phyloP scores from a whole-genome alignment of 2,329 filamentous ascomycete genomes.

The Penicillium sp. region DNA sequence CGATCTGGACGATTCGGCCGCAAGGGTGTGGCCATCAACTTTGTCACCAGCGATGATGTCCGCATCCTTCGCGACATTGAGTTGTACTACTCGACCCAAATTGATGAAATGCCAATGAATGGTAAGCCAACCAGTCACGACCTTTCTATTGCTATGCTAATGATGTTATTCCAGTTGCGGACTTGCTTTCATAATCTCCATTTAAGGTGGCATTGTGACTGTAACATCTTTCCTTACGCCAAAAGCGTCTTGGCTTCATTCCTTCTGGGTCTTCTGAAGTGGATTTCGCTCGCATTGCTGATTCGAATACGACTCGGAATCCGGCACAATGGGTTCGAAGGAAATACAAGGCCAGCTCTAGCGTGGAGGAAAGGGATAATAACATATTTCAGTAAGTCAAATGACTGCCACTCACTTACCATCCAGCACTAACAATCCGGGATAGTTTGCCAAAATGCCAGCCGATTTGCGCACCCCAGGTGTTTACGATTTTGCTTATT shows the following conservation, averaged over 20 bases:
- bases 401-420: slow-evolving; percentile 10
- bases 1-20: slow-evolving; percentile 98
- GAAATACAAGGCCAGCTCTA: slow-evolving; percentile 15
- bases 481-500: slow-evolving; percentile 13
- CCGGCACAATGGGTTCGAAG: not conserved
- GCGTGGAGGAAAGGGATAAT: slow-evolving; percentile 34
- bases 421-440: not conserved
- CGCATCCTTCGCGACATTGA: slow-evolving; percentile 99
- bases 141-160: not conserved
- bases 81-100: slow-evolving; percentile 99
- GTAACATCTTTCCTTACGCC: slow-evolving; percentile 3
- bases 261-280: not conserved
- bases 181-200: slow-evolving; percentile 29
- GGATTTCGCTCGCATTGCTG: not conserved
- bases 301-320: not conserved
- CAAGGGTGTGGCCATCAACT: slow-evolving; percentile 99
- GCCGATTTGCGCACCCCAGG: slow-evolving; percentile 7
- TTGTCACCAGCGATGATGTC: slow-evolving; percentile 96
- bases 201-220: not conserved
- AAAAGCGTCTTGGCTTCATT: slow-evolving; percentile 6
- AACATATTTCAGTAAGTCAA: slow-evolving; percentile 16
- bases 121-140: slow-evolving; percentile 47
- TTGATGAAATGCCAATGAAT: slow-evolving; percentile 99
- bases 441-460: slow-evolving; percentile 13
- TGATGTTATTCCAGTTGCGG: slow-evolving; percentile 22